Conservation (phyloP, 2,329 filamentous ascomycete species). For the Ophiostoma triangulosporum region DNA sequence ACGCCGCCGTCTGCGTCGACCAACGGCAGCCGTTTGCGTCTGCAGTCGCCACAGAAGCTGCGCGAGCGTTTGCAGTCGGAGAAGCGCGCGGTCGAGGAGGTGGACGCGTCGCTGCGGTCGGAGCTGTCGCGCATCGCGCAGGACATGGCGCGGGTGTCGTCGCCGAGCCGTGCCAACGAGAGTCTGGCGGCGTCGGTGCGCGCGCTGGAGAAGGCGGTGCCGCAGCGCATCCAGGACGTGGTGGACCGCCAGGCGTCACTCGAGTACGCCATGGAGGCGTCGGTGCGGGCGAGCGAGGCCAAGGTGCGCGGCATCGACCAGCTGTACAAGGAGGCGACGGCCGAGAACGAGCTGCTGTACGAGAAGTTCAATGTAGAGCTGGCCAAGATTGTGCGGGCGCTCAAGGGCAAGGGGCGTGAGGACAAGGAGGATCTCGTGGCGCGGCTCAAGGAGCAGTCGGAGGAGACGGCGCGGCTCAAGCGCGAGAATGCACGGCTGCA, state of each 20-base stretch:
- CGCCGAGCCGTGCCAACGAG: background rate
- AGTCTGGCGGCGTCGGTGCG: constrained; percentile 41
- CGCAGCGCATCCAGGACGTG: constrained; percentile 43
- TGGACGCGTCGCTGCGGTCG: constrained; percentile 54
- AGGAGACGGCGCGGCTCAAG: constrained; percentile 64
- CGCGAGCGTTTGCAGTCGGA: constrained; percentile 77
- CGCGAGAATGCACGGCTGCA: constrained; percentile 77
- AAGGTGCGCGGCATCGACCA: constrained; percentile 77
- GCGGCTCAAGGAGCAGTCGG: constrained; percentile 57
- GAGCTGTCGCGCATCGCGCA: constrained; percentile 71
- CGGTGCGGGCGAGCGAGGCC: constrained; percentile 58
- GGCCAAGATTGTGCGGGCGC: constrained; percentile 63
- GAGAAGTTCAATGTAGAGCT: constrained; percentile 87
- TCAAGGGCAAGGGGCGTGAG: constrained; percentile 58
- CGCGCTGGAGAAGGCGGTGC: constrained; percentile 54
- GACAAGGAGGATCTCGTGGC: constrained; percentile 66
- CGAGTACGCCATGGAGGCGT: constrained; percentile 56
- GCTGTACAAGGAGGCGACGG: constrained; percentile 72
- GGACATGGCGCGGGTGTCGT: constrained; percentile 53
- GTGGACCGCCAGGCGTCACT: constrained; percentile 48
- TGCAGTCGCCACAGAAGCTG: constrained; percentile 60
- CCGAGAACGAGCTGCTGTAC: constrained; percentile 87
- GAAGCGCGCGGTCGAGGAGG: constrained; percentile 57
- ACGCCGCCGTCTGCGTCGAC: background rate
- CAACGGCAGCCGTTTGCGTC: constrained; percentile 38